Percentiles rank a stretch among this genome's conserved stretches.
Evolutionary conservation across 805 yeast genomes (phyloP).

Genomic region (Maudiozyma serrabonitensis): DNA sequence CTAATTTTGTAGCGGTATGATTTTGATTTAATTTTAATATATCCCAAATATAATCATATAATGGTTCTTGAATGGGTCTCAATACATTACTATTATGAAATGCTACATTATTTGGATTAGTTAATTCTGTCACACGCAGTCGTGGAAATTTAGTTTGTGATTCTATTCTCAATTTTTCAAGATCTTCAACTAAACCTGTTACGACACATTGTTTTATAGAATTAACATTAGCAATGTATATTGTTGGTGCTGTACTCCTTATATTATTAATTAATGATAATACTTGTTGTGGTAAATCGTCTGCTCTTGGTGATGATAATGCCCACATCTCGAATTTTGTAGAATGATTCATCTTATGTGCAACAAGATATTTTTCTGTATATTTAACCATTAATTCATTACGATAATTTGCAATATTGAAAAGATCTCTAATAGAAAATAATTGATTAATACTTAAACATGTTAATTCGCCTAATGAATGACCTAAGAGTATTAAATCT

Average conservation of each 20-base stretch:
- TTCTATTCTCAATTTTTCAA: conserved; percentile 19
- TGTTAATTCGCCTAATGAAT: conserved; percentile 29
- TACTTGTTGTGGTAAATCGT: conserved; percentile 20
- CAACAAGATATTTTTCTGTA: conserved; percentile 20
- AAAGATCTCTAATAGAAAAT: conserved; percentile 20
- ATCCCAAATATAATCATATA: conserved; percentile 27
- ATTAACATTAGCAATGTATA: conserved; percentile 27
- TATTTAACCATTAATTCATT: conserved; percentile 27
- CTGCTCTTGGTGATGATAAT: conserved; percentile 22
- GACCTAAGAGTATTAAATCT: conserved; percentile 20
- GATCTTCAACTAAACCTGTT: conserved; percentile 23
- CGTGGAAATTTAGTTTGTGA: conserved; percentile 16
- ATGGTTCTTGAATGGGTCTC: conserved; percentile 24
- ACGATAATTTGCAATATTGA: conserved; percentile 26
- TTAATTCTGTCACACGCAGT: conserved; percentile 20
- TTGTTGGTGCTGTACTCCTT: conserved; percentile 10
- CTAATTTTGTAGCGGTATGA: conserved; percentile 17
- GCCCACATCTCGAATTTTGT: conserved; percentile 27
- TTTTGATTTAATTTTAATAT: conserved; percentile 22
- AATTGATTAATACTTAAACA: conserved; percentile 22
- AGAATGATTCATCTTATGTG: conserved; percentile 18
- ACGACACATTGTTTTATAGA: conserved; percentile 27
- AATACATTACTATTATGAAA: conserved; percentile 28
- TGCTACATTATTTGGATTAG: conserved; percentile 26
- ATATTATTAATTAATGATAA: conserved; percentile 10